Evolutionary conservation across 2,329 filamentous ascomycete genomes (phyloP), one percentile per base, ranked within the genome.

Genomic region (Penicillium sp.): DNA sequence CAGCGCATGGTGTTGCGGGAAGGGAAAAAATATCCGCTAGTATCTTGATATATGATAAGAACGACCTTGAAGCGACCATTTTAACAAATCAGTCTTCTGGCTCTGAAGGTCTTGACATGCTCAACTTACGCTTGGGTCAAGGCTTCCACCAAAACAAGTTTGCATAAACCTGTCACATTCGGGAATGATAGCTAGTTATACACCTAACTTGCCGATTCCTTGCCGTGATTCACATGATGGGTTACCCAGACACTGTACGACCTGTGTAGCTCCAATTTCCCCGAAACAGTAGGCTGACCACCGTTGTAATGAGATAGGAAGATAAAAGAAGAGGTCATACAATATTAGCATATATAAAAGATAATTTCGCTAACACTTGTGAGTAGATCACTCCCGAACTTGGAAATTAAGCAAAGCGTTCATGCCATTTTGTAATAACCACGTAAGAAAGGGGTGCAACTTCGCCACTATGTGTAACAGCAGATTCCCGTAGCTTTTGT

Each of bases 241-340:
- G 53, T 55, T 54, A 47, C 52, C 22, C 52, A 47, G 32, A 32
- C 9, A 41, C 37, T 48, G 43, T 54, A 45, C 31, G 4, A 53
- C 41, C 17, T 4, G n/a, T 29, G 21, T 38, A 44, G 13, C n/a
- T 22, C 26, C 15, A n/a, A 37, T 32, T 31, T 9, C 7, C 15
- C n/a, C 28, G 6, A 26, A 22, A 19, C 26, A 13, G 8, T 1
- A 26, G 12, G 10, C 8, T 10, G 13, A 21, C 6, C 1, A 32
- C 3, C 2, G 15, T 12, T 22, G 6, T 22, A 13, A 10, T 41
- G 4, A 42, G 19, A 22, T 31, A 21, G 28, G 22, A 17, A n/a
- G 4, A 31, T 13, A 21, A 9, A 29, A 15, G 6, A 21, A 21
- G n/a, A 39, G 9, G 3, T 3, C 9, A 8, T 5, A 8, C 22